Evolutionary conservation across 2,329 filamentous ascomycete genomes (phyloP).

Genomic region (Calonectria leucothoes): DNA sequence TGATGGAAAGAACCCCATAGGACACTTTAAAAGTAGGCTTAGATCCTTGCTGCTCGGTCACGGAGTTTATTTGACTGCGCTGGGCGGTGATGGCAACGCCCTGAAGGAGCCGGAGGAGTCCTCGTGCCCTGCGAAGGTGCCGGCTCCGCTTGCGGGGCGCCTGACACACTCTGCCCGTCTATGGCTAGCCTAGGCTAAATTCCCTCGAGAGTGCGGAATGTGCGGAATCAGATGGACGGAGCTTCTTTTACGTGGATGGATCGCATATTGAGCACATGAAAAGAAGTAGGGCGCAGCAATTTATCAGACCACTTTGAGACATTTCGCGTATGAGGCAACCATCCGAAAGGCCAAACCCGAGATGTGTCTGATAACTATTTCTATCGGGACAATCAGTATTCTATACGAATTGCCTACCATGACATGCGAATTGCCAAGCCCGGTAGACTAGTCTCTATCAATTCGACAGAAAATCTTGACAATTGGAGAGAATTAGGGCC

Average conservation of each 20-base stretch:
- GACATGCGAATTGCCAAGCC: too few species aligned
- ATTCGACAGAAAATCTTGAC: too few species aligned
- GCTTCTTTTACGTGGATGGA: background rate
- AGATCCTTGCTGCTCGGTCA: background rate
- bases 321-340: background rate
- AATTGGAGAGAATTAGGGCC: too few species aligned
- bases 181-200: background rate
- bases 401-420: too few species aligned
- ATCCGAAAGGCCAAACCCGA: too few species aligned
- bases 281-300: background rate
- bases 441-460: too few species aligned
- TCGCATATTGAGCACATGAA: background rate
- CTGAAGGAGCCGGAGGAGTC: background rate
- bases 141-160: background rate
- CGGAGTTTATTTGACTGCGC: background rate
- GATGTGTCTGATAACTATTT: too few species aligned
- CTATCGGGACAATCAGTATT: too few species aligned
- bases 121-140: background rate
- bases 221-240: background rate
- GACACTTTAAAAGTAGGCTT: background rate
- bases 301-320: background rate
- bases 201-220: background rate
- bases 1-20: background rate
- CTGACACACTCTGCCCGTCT: background rate
- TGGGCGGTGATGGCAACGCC: background rate